Base-by-base conservation (phyloP, 345 rosid species). In the Salix udensis region DNA sequence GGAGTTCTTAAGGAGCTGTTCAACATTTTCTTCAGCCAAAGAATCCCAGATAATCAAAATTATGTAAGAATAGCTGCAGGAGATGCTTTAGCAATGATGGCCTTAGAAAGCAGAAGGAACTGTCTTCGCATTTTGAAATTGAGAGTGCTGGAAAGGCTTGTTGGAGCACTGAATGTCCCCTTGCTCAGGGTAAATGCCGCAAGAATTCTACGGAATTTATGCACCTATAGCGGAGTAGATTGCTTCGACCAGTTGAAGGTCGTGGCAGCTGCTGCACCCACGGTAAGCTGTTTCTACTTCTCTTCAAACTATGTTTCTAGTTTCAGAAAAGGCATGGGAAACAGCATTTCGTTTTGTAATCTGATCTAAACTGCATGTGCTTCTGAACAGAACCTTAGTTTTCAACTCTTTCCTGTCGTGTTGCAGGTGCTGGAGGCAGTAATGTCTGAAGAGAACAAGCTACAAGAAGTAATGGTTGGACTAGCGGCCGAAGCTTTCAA, bases 391-490 rank as follows among this genome's bases (percentile, higher is more conserved):
- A 30, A 79, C 10, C 46, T 44, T 42, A 23, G 39, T 24, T n/a
- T 53, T 76, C 42, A 70, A 0, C 48, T 34, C 16, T 5, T 18
- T 75, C 71, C 58, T 11, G 23, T 37, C 58, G 46, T 65, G 64
- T 70, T 71, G 71, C 88, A 95, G 99, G 96, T 90, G 30, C 88
- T 96, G 18, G 86, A 81, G 86, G 89, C 88, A 55, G 85, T 91
- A 1, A 79, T 88, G 83, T 86, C 88, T 46, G 90, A 81, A 72
- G 91, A 91, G 70, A 79, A 81, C 83, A 96, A 96, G 76, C 67
- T 88, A 74, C 99, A 93, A 67, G 99, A 96, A 88, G 97, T 93
- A 73, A 92, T 96, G 97, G 72, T 88, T 71, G 95, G 94, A 70
- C 83, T 86, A 79, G 94, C 87, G 18, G 87, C 78, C 46, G 91